Base-by-base conservation (phyloP, 768 basidiomycete genomes). In the Tricholoma hemisulphureum region DNA sequence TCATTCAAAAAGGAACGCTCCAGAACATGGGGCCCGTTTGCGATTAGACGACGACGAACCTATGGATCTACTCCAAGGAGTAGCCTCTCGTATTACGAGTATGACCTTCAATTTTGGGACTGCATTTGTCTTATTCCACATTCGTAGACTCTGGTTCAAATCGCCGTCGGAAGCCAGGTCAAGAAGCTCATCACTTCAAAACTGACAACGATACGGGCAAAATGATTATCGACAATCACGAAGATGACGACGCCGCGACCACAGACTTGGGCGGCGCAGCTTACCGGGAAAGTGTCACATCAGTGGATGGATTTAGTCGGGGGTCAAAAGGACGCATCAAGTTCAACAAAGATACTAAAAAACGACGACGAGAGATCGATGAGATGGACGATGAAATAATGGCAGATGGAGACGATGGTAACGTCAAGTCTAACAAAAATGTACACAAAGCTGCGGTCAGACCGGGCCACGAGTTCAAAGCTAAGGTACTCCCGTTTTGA, bases 291-390 rank as follows among this genome's bases (percentile, higher is more conserved):
- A 84, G 80, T 50, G 67, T 96, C 57, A 86, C 87, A 8, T 94
- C 93, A 6, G 86, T 85, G 21, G 96, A 98, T 70, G 96, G 95
- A 20, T 94, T 94, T 75, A 89, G 83, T 2, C 85, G 95, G 26
- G 91, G 93, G 21, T 77, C 86, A 1, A 86, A 84, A 60, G 97
- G 97, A 5, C 85, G 84, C 54, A 74, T 98, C 69, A 95, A 93
- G 72, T 98, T 98, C 75, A 93, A 97, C 78, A 98, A 97, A 71
- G 89, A 96, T 67, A 98, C 94, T 34, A 98, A 95, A 73, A 95
- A 96, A 72, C 86, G 94, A 57, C 75, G 94, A 58, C 82, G 89
- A 51, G 86, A 86, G 52, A 83, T 86, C 57, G 80, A 80, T 58
- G 84, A 84, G 16, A 77, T 76, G 6, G 84, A 80, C 51, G 87